These are phyloP conservation scores for Suhomyces panamericanus DNA, from an alignment of 1,139 yeast genomes.

Conservation along the genomic window DNA sequence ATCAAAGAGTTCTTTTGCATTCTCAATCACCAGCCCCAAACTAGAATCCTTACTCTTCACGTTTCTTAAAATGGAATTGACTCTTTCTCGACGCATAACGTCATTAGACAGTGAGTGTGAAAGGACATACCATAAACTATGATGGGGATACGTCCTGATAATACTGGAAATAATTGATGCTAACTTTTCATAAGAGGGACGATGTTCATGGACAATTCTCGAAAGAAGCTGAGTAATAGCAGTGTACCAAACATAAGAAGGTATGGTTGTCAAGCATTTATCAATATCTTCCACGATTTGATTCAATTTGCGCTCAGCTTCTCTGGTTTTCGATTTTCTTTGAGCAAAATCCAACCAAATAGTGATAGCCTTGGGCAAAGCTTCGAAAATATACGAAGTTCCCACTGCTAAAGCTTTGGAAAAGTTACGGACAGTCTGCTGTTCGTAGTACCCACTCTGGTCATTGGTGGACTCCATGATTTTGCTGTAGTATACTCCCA, in stretches of 20 bases:
- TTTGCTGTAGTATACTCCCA: constrained; percentile 80
- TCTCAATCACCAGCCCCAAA: constrained; percentile 21
- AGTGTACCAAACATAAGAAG: constrained; percentile 74
- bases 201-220: constrained; percentile 67
- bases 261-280: constrained; percentile 47
- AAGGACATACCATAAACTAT: constrained; percentile 81
- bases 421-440: constrained; percentile 62
- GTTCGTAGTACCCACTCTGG: constrained; percentile 64
- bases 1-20: constrained; percentile 37
- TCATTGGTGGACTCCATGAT: constrained; percentile 61
- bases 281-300: constrained; percentile 56
- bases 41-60: constrained; percentile 18
- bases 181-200: constrained; percentile 56
- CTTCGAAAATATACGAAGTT: constrained; percentile 71
- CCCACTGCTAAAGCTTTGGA: constrained; percentile 70
- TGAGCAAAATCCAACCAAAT: constrained; percentile 88
- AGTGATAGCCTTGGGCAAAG: constrained; percentile 84
- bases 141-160: constrained; percentile 70
- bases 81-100: constrained; percentile 54
- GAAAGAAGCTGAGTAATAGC: constrained; percentile 86
- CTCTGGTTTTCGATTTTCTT: constrained; percentile 25
- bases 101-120: constrained; percentile 75
- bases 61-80: constrained; percentile 27
- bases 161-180: constrained; percentile 57
- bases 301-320: constrained; percentile 40